Conservation (phyloP, 345 rosid species). For the Moricandia arvensis region DNA sequence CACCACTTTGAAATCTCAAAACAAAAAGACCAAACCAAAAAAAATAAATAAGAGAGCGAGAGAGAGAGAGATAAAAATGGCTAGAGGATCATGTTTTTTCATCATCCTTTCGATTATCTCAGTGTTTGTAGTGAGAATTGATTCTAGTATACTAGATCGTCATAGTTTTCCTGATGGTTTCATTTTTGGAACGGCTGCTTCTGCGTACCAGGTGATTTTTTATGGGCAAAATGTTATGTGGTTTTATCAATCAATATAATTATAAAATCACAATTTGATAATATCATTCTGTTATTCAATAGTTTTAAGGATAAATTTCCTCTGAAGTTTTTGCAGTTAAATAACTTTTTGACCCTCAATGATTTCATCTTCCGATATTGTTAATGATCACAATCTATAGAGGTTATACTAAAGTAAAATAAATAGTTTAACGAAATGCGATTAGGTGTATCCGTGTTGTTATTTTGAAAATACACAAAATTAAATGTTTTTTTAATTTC, state of each 20-base stretch:
- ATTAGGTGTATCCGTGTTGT: no score
- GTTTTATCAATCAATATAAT: neutral
- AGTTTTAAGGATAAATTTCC: neutral
- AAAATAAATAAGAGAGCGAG: neutral
- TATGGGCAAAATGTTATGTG: neutral
- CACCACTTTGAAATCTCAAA: conserved; percentile 25
- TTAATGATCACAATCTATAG: neutral
- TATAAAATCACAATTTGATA: no score
- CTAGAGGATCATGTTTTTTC: neutral
- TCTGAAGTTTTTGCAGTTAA: neutral
- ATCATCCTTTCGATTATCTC: conserved; percentile 5
- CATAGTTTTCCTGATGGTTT: conserved; percentile 60
- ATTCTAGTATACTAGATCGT: conserved; percentile 24
- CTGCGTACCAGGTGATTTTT: conserved; percentile 62
- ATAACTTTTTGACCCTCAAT: neutral
- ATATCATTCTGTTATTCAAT: neutral
- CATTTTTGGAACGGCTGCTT: conserved; percentile 70
- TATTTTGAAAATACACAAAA: no score
- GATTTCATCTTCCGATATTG: neutral
- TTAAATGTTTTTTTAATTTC: no score
- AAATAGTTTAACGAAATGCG: neutral
- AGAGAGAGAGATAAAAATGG: conserved; percentile 12
- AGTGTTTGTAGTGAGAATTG: neutral
- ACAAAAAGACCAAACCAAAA: neutral
- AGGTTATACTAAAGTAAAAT: neutral